Evolutionary conservation across 2,329 filamentous ascomycete species (phyloP), one percentile per base, ranked within the genome.

Genomic region (Exserohilum turcica): DNA sequence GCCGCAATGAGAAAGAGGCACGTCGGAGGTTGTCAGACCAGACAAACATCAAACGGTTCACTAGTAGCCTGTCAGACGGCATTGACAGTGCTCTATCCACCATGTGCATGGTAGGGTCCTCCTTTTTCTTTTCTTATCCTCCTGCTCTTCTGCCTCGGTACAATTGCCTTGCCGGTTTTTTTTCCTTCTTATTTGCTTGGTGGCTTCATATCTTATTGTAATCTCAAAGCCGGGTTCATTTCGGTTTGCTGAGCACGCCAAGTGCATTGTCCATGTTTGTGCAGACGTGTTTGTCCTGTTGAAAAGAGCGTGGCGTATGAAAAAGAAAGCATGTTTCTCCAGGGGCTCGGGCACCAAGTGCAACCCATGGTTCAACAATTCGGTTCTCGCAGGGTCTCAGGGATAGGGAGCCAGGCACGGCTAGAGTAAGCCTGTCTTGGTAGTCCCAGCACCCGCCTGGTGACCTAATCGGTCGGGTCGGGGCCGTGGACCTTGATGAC

Each of bases 401-500:
- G 18, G 42, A 29, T 18, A 13, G 16, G 31, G 31, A 27, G 31
- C 8, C 8, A 16, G 19, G 21, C 29, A 24, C n/a, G 21, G 42
- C n/a, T 44, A 6, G 31, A 35, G 32, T 15, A 16, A 15, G 15
- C 19, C 27, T 10, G 28, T 7, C 28, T 32, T 5, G 16, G 21
- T 32, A 27, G 33, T 31, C 27, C 27, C 13, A 15, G n/a, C 15
- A 21, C 24, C 31, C n/a, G 28, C 27, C 24, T 39, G 31, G 37
- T 29, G 29, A 21, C 36, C 39, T 45, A 27, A 33, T 38, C n/a
- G 33, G 27, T 36, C 15, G 16, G 42, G 29, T 19, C 13, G 13
- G 19, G 39, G 32, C 27, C n/a, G 29, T 24, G 15, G 38, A 19
- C 27, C 24, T 36, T 32, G 29, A 39, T 53, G 50, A 53, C 50